Percentiles rank a stretch among this genome's conserved stretches.
Conservation (phyloP, 306 rosid species). For the Cicer arietinum region DNA sequence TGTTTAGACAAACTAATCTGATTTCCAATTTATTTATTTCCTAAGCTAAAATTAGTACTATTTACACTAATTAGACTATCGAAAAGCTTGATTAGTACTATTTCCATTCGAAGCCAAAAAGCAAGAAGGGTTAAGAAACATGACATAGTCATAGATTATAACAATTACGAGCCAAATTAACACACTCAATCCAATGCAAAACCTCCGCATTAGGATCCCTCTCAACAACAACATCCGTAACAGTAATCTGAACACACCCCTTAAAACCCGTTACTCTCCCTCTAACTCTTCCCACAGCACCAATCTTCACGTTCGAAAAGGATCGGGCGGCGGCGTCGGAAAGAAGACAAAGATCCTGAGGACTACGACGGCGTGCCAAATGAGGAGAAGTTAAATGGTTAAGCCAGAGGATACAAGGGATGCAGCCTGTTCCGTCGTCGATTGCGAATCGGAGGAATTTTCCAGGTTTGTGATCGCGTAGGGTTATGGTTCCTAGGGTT, state of each 20-base stretch:
- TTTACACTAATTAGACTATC: too few relatives aligned
- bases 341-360: slow-evolving; percentile 53
- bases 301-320: slow-evolving; percentile 45
- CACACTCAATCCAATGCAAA: slow-evolving; percentile 74
- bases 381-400: slow-evolving; percentile 64
- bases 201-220: slow-evolving; percentile 78
- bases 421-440: slow-evolving; percentile 76
- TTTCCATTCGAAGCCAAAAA: too few relatives aligned
- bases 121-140: too few relatives aligned
- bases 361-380: slow-evolving; percentile 55
- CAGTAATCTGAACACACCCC: slow-evolving; percentile 71
- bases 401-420: slow-evolving; percentile 84
- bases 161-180: slow-evolving; percentile 67
- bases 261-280: slow-evolving; percentile 59
- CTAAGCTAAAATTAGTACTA: too few relatives aligned
- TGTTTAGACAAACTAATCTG: too few relatives aligned
- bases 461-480: slow-evolving; percentile 56
- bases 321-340: slow-evolving; percentile 49
- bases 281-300: slow-evolving; percentile 69
- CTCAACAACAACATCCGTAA: slow-evolving; percentile 70
- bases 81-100: too few relatives aligned
- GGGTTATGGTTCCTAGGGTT: slow-evolving; percentile 64
- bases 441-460: slow-evolving; percentile 62
- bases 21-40: too few relatives aligned
- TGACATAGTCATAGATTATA: slow-evolving; percentile 50